Evolutionary conservation across 2,329 filamentous ascomycete species (phyloP), one percentile per base, ranked within the genome.

Genomic region (Colletotrichum tabaci): DNA sequence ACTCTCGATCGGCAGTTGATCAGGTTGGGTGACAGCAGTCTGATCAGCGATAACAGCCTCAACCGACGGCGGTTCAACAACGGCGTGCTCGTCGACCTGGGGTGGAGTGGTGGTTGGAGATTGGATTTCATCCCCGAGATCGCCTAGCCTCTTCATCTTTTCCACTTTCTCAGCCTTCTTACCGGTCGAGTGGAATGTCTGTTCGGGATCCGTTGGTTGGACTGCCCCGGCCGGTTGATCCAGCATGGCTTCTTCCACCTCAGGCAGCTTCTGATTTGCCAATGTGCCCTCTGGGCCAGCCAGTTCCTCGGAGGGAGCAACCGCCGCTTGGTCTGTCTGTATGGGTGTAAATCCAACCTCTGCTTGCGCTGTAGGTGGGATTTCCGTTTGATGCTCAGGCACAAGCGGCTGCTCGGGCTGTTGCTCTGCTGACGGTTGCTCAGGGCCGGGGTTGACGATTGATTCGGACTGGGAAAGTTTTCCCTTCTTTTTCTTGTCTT

Each of bases 401-500:
- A 47, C 55, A 7, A 18, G 67, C 3, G 35, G 26, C 35, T 55
- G 52, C 21, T 62, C 56, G 3, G 21, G 67, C 4, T 40, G 35
- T 18, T 56, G 35, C 53, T 23, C 53, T 40, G 13, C 10, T 23
- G 46, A 9, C 18, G 35, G 0, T 38, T 21, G 60, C 8, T 61
- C 35, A 3, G n/a, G 15, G 18, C 38, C 30, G 12, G 56, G 16
- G 21, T 52, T 23, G 16, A 42, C 50, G 18, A 64, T 49, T 2
- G 53, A 42, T 7, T 75, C 70, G 2, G 70, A 63, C 12, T 77
- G 75, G 55, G 67, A 75, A 12, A 75, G 71, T 12, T 74, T 74
- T 1, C 74, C 73, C 63, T 77, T 77, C 52, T 66, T 74, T 64
- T 75, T 76, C 61, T 67, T 73, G 49, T 69, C 74, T 61, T 75